phyloP scores from a whole-genome alignment of 257 asterid species.

The Nicotiana tabacum region DNA sequence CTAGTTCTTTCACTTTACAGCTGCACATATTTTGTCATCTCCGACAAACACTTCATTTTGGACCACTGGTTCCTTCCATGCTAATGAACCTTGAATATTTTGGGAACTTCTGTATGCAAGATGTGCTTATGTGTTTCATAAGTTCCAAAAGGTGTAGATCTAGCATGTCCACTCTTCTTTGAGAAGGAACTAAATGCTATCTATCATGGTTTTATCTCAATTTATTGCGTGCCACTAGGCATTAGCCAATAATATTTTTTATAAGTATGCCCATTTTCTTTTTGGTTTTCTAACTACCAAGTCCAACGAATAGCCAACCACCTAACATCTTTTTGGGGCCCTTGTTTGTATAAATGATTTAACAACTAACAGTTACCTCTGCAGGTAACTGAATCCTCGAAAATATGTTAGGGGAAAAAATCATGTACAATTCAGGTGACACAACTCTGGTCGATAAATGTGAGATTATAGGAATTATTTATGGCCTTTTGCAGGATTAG shows the following conservation, averaged over 20 bases:
- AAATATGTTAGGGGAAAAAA: not conserved
- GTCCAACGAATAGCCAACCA: not conserved
- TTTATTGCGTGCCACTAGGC: not conserved
- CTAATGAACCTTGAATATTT: not conserved
- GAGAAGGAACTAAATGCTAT: not conserved
- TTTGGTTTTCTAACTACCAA: not conserved
- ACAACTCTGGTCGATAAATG: not conserved
- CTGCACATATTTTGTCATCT: conserved; percentile 5
- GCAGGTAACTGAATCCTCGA: not conserved
- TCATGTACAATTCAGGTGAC: not conserved
- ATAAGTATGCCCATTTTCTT: not conserved
- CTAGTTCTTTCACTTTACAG: conserved; percentile 15
- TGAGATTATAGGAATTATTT: not conserved
- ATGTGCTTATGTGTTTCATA: not conserved
- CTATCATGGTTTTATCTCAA: not conserved
- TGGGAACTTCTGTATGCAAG: not conserved
- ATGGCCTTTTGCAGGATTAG: not conserved
- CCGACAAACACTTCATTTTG: not conserved
- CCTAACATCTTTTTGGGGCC: not conserved
- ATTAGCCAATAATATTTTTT: not conserved
- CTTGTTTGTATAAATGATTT: not conserved
- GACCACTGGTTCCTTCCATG: not conserved
- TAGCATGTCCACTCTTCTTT: not conserved
- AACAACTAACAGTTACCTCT: not conserved
- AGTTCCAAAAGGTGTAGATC: not conserved